Base-by-base conservation (phyloP, 148 eudicot species). In the Cornus florida region DNA sequence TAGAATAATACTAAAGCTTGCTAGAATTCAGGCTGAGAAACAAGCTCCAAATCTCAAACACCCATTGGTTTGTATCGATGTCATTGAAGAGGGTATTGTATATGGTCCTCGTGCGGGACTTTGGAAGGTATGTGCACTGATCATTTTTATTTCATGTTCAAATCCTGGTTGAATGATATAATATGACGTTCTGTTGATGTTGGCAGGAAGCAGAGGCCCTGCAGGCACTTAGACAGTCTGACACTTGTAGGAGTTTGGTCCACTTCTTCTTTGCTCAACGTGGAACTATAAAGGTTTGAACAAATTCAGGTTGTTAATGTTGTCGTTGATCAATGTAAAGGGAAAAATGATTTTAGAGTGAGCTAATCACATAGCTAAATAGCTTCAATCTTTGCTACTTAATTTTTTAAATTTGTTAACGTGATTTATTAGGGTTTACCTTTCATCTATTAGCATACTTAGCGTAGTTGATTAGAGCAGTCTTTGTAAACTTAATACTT, bases 221-320 rank as follows among this genome's bases (percentile, higher is more conserved):
- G 66, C 87, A 90, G 74, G 89, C 77, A 77, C 95, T 93, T 80
- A 78, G 89, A 56, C 87, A 82, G 57, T 92, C 95, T 22, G 96
- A 89, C 82, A 90, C 94, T 62, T 89, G 91, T 90, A 92, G 80
- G 89, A 88, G 95, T 84, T 89, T 93, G 89, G 91, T 92, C 76
- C 95, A 93, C 81, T 69, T 93, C 43, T 93, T 92, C 87, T 93
- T 93, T 82, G 84, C 95, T 72, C 95, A 90, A 67, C 94, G 92
- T 70, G 90, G 91, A 76, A 91, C 94, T 75, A 84, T 94, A 79
- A 93, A 92, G 97, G 97, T 93, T 78, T 39, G 70, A 32, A 70
- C 19, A 71, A 35, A 33, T 19, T 60, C 77, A 13, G 33, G 22
- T 19, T 35, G 28, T 4, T 60, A 20, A 59, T 9, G 31, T 20